Evolutionary conservation across 768 basidiomycete species (phyloP).

Genomic region (Trametes cingulata): DNA sequence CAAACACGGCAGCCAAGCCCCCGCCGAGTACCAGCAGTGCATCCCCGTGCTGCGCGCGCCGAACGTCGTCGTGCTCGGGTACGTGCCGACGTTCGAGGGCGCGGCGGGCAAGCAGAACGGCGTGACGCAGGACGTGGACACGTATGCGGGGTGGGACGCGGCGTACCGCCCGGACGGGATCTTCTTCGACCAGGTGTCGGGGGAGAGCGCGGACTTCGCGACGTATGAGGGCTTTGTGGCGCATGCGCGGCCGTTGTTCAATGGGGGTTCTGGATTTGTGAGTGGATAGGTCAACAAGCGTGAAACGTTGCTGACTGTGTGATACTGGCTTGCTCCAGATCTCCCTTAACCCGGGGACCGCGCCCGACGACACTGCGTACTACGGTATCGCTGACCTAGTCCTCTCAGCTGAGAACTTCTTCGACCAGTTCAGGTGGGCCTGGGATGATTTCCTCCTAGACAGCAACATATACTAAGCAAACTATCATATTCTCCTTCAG

Average conservation of each 20-base stretch:
- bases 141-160: slow-evolving; percentile 34
- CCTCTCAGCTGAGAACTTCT: slow-evolving; percentile 33
- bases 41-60: slow-evolving; percentile 22
- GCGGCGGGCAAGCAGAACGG: background rate
- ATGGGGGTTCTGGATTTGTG: slow-evolving; percentile 20
- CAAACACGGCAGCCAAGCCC: slow-evolving; percentile 30
- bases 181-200: slow-evolving; percentile 39
- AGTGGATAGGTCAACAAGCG: background rate
- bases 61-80: slow-evolving; percentile 37
- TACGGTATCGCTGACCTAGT: slow-evolving; percentile 35
- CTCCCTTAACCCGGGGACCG: slow-evolving; percentile 33
- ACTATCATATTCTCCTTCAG: slow-evolving; percentile 17
- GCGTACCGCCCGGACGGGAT: slow-evolving; percentile 36
- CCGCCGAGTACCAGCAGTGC: slow-evolving; percentile 34
- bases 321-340: slow-evolving; percentile 25
- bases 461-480: background rate
- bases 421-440: slow-evolving; percentile 33
- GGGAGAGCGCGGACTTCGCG: slow-evolving; percentile 18
- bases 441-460: background rate
- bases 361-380: slow-evolving; percentile 23
- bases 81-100: slow-evolving; percentile 29
- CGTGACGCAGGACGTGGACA: slow-evolving; percentile 33
- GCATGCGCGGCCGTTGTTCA: slow-evolving; percentile 23
- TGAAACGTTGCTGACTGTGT: background rate
- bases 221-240: slow-evolving; percentile 30